phyloP scores from a whole-genome alignment of 306 rosid genomes.

The Bauhinia variegata region DNA sequence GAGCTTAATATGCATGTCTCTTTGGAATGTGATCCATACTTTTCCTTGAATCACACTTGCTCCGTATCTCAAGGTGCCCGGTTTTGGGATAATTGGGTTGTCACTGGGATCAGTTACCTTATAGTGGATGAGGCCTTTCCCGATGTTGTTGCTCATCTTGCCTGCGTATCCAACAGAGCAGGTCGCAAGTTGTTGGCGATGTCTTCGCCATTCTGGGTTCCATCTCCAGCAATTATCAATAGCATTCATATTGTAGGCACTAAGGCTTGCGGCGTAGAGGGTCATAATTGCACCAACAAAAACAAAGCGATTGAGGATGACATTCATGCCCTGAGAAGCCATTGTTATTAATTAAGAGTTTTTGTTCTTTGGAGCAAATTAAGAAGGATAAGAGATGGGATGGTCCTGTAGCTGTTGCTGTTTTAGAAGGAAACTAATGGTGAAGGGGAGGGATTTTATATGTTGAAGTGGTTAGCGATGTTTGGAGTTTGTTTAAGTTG shows the following conservation, averaged over 20 bases:
- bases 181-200: slow-evolving; percentile 31
- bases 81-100: slow-evolving; percentile 32
- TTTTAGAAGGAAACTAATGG: not conserved
- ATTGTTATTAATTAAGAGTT: not conserved
- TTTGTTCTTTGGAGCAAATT: too few species aligned
- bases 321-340: slow-evolving; percentile 8
- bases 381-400: not conserved
- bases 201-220: slow-evolving; percentile 34
- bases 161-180: slow-evolving; percentile 39
- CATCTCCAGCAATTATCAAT: slow-evolving; percentile 46
- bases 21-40: slow-evolving; percentile 47
- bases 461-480: not conserved
- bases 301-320: not conserved
- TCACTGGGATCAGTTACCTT: slow-evolving; percentile 39
- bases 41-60: slow-evolving; percentile 39
- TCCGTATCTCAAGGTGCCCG: slow-evolving; percentile 40
- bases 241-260: slow-evolving; percentile 33
- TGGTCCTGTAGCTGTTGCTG: not conserved
- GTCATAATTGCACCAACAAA: not conserved
- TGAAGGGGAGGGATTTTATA: slow-evolving; percentile 11
- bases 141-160: slow-evolving; percentile 41
- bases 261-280: slow-evolving; percentile 12
- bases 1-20: slow-evolving; percentile 36
- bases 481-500: slow-evolving; percentile 23
- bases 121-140: slow-evolving; percentile 33